Percentiles rank a stretch among this genome's conserved stretches.
Conservation (phyloP, 73 alveolate genomes). For the Paramecium sonneborni region DNA sequence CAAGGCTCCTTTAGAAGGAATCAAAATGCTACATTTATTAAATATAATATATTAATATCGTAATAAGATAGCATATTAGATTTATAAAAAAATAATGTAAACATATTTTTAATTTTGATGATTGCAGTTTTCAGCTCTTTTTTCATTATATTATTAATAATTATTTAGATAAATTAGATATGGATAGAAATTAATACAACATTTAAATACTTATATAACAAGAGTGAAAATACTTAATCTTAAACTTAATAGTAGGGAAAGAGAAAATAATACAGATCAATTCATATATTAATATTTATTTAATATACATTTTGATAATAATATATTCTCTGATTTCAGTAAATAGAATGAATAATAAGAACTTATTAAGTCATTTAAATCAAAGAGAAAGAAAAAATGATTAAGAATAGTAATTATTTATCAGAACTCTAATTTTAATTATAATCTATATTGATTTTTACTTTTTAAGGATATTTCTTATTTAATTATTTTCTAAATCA, state of each 20-base stretch:
- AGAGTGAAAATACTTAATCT: constrained; percentile 35
- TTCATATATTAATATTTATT: no score
- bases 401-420: background rate
- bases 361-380: background rate
- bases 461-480: background rate
- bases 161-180: background rate
- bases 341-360: constrained; percentile 12
- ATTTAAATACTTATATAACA: background rate
- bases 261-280: no score
- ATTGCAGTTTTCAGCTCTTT: background rate
- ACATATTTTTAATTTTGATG: background rate
- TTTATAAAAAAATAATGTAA: background rate
- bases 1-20: background rate
- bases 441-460: background rate
- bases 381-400: background rate
- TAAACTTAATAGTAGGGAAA: background rate
- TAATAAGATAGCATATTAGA: background rate
- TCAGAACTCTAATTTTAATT: background rate
- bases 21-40: background rate
- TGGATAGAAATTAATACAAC: background rate
- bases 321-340: background rate
- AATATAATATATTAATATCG: background rate
- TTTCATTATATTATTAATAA: background rate
- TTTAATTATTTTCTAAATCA: background rate
- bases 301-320: no score